Evolutionary conservation across 1,139 yeast genomes (phyloP).

Genomic region (Geotrichum cucujoidarum): DNA sequence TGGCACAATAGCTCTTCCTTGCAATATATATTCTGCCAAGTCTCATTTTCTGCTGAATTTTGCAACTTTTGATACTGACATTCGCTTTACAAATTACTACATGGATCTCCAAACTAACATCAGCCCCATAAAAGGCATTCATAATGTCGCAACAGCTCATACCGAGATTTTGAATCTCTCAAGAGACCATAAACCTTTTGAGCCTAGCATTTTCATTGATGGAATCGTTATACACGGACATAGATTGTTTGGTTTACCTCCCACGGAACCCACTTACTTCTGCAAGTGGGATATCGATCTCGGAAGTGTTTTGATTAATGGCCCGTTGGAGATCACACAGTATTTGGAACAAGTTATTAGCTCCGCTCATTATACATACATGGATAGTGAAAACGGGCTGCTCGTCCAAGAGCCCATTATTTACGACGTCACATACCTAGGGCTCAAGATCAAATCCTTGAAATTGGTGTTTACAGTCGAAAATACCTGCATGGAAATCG

Average conservation of each 20-base stretch:
- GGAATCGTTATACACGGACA: constrained; percentile 76
- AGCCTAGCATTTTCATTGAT: constrained; percentile 51
- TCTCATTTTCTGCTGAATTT: constrained; percentile 62
- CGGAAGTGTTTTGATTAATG: constrained; percentile 53
- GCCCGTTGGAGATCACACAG: constrained; percentile 47
- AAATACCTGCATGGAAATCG: constrained; percentile 31
- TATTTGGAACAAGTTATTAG: constrained; percentile 44
- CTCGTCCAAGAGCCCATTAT: constrained; percentile 52
- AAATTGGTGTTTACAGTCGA: constrained; percentile 33
- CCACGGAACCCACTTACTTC: constrained; percentile 76
- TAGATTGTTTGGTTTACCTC: constrained; percentile 89
- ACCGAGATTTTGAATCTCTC: constrained; percentile 29
- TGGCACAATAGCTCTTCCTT: constrained; percentile 71
- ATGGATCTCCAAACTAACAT: constrained; percentile 54
- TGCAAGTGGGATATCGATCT: constrained; percentile 85
- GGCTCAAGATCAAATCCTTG: constrained; percentile 31
- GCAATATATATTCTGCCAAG: constrained; percentile 59
- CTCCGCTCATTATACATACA: constrained; percentile 57
- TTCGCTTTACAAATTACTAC: constrained; percentile 83
- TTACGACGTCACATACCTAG: constrained; percentile 63
- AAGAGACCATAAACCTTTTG: constrained; percentile 9
- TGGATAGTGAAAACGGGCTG: constrained; percentile 71
- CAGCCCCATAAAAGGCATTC: constrained; percentile 37
- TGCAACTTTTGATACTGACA: constrained; percentile 65
- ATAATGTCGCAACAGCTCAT: constrained; percentile 23